These are phyloP conservation scores for Boletus sp. DNA, from an alignment of 768 basidiomycete genomes.

Conservation along the genomic window DNA sequence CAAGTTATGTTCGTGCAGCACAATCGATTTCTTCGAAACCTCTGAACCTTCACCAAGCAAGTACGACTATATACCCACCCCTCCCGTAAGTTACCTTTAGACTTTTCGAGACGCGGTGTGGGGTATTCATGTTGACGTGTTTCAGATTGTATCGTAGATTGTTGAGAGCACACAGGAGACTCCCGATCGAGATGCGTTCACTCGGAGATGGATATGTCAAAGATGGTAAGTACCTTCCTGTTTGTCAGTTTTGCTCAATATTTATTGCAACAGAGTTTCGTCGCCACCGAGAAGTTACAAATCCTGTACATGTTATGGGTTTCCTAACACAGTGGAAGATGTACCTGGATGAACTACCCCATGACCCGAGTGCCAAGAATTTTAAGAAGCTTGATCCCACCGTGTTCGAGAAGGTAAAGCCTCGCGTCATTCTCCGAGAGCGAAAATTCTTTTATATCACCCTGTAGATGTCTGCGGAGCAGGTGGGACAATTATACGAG, in stretches of 20 bases:
- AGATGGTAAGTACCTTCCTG: conserved; percentile 45
- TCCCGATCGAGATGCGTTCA: conserved; percentile 77
- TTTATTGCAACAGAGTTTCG: conserved; percentile 69
- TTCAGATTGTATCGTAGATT: conserved; percentile 77
- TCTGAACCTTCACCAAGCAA: conserved; percentile 59
- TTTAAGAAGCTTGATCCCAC: conserved; percentile 73
- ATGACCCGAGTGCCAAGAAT: conserved; percentile 34
- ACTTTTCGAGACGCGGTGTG: not conserved
- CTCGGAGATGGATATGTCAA: conserved; percentile 88
- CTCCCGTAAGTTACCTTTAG: conserved; percentile 57
- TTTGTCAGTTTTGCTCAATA: conserved; percentile 1
- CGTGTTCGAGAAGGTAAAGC: conserved; percentile 68
- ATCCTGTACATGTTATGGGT: conserved; percentile 89
- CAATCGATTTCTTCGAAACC: conserved; percentile 53
- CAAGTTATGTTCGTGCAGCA: conserved; percentile 24
- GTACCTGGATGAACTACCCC: conserved; percentile 76
- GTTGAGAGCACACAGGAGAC: conserved; percentile 70
- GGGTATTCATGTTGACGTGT: not conserved
- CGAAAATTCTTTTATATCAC: not conserved
- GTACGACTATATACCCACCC: conserved; percentile 74
- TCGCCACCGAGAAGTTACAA: conserved; percentile 72
- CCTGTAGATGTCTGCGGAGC: conserved; percentile 80
- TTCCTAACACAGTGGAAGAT: conserved; percentile 95
- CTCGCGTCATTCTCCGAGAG: conserved; percentile 1
- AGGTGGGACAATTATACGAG: conserved; percentile 91